Evolutionary conservation across 2,329 filamentous ascomycete species (phyloP).

Genomic region (Clarireedia monteithiana): DNA sequence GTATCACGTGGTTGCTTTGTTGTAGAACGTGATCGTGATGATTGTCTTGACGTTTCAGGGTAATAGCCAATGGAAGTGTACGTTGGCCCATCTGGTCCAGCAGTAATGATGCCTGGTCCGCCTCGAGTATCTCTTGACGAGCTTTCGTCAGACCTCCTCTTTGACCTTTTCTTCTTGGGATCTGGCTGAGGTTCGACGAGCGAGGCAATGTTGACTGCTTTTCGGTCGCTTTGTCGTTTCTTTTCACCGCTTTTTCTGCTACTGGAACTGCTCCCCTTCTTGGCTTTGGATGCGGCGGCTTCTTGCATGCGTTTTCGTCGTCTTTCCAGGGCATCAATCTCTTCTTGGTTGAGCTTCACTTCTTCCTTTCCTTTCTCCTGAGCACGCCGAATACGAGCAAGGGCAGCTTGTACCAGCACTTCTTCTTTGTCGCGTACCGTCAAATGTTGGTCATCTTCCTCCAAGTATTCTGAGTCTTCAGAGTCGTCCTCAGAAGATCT

Average conservation of each 20-base stretch:
- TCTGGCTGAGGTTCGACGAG: conserved; percentile 16
- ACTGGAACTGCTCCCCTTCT: conserved; percentile 18
- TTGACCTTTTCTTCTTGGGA: conserved; percentile 23
- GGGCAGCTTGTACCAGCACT: conserved; percentile 65
- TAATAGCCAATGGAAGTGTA: conserved; percentile 39
- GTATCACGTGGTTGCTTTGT: conserved; percentile 16
- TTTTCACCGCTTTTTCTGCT: conserved; percentile 23
- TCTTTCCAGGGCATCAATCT: conserved; percentile 73
- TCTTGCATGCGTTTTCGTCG: conserved; percentile 48
- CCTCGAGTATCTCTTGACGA: conserved; percentile 22
- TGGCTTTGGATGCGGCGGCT: conserved; percentile 20
- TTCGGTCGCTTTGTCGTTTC: conserved; percentile 20
- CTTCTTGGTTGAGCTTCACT: conserved; percentile 71
- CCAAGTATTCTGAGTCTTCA: conserved; percentile 43
- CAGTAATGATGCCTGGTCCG: conserved; percentile 38
- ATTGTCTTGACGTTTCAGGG: conserved; percentile 24
- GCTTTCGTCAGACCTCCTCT: conserved; percentile 24
- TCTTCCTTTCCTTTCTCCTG: conserved; percentile 69
- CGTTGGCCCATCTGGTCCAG: conserved; percentile 39
- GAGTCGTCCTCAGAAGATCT: conserved; percentile 25
- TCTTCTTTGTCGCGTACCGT: conserved; percentile 62
- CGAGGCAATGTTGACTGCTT: conserved; percentile 22
- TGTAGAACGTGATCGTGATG: conserved; percentile 28
- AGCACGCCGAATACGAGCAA: conserved; percentile 73
- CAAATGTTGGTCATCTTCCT: conserved; percentile 43